Evolutionary conservation across 2,329 filamentous ascomycete genomes (phyloP).

Genomic region (Exserohilum turcica): DNA sequence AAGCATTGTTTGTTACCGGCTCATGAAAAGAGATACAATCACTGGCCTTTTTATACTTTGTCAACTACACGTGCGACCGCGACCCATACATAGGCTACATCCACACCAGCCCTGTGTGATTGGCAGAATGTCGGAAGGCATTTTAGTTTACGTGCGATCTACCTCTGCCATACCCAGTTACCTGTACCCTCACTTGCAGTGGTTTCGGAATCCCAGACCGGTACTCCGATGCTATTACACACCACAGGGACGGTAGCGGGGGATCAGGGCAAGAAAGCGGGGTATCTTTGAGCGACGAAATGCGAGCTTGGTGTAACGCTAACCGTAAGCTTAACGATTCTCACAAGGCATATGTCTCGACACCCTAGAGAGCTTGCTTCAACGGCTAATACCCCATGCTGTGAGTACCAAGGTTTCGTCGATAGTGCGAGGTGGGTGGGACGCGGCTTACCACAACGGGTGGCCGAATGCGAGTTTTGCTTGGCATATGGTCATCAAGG

Average conservation of each 20-base stretch:
- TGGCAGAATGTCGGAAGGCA: constrained; percentile 10
- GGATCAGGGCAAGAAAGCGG: constrained; percentile 26
- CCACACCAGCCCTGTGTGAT: no score
- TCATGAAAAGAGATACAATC: not conserved
- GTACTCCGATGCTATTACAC: constrained; percentile 2
- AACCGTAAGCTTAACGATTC: no score
- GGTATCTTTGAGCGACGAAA: constrained; percentile 27
- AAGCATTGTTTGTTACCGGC: not conserved
- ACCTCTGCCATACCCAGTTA: not conserved
- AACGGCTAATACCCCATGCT: not conserved
- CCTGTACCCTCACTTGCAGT: no score
- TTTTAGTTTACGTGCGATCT: not conserved
- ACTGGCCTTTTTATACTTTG: constrained; percentile 20
- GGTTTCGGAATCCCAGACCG: not conserved
- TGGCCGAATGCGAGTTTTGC: constrained; percentile 18
- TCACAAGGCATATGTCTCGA: no score
- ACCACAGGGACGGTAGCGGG: constrained; percentile 6
- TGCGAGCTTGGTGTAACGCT: constrained; percentile 13
- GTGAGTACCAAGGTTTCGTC: not conserved
- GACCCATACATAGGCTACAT: no score
- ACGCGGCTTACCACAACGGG: constrained; percentile 15
- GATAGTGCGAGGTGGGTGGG: constrained; percentile 1
- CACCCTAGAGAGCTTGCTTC: constrained; percentile 2
- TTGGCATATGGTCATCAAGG: constrained; percentile 11
- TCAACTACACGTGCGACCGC: constrained; percentile 1